These are phyloP conservation scores for Podospora comata DNA, from an alignment of 495 filamentous ascomycete species.

Conservation along the genomic window DNA sequence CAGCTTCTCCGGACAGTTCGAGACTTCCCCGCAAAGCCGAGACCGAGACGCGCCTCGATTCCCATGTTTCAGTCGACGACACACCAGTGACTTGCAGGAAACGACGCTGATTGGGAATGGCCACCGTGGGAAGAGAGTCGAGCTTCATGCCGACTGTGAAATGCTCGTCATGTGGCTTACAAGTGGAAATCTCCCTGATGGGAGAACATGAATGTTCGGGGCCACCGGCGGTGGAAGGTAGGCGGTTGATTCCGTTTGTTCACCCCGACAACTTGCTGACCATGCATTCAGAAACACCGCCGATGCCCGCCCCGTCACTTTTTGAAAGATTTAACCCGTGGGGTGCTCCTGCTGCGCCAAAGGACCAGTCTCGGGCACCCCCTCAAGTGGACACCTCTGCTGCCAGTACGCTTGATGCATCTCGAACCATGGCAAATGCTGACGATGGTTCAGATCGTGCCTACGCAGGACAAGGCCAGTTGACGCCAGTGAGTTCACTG, in stretches of 20 bases:
- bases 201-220: slow-evolving; percentile 78
- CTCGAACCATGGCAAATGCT: slow-evolving; percentile 24
- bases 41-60: slow-evolving; percentile 5
- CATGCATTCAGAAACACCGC: slow-evolving; percentile 26
- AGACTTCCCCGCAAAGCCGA: neutral
- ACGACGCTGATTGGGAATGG: slow-evolving; percentile 38
- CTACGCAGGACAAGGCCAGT: slow-evolving; percentile 55
- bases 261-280: slow-evolving; percentile 15
- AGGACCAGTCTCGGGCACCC: slow-evolving; percentile 37
- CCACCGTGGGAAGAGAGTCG: slow-evolving; percentile 53
- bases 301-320: slow-evolving; percentile 31
- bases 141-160: slow-evolving; percentile 88
- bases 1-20: neutral
- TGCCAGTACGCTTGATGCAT: slow-evolving; percentile 50
- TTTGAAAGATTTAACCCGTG: slow-evolving; percentile 41
- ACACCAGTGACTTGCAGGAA: slow-evolving; percentile 15
- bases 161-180: slow-evolving; percentile 82
- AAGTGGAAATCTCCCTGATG: slow-evolving; percentile 88
- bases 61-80: slow-evolving; percentile 17
- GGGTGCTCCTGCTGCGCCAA: slow-evolving; percentile 25
- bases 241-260: slow-evolving; percentile 11
- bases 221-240: slow-evolving; percentile 39
- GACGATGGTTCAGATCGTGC: slow-evolving; percentile 54
- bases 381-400: slow-evolving; percentile 54
- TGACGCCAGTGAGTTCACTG: slow-evolving; percentile 56